A percentile compares a stretch with the other conserved stretches of the same genome.
Evolutionary conservation across 805 yeast genomes (phyloP).

Genomic region (Pichia cephalocereana): DNA sequence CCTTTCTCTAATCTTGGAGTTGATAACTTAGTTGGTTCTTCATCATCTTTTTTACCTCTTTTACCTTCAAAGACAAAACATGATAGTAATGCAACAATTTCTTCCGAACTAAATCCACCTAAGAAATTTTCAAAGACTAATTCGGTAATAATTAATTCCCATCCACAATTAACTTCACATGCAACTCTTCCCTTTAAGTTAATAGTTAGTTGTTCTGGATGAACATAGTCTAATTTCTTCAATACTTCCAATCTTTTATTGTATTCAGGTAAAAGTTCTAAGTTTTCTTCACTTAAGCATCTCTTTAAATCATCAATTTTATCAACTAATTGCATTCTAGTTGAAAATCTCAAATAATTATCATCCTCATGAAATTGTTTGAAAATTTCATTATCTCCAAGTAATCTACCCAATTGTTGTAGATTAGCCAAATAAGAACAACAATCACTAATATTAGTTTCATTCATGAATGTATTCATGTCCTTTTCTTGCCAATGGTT

Average conservation of each 20-base stretch:
- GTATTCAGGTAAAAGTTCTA: constrained; percentile 87
- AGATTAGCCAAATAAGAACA: constrained; percentile 29
- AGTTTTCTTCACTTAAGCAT: constrained; percentile 74
- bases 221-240: constrained; percentile 72
- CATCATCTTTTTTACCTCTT: constrained; percentile 38
- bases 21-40: constrained; percentile 32
- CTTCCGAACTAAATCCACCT: constrained; percentile 91
- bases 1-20: constrained; percentile 81
- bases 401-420: constrained; percentile 14
- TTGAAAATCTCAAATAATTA: constrained; percentile 28
- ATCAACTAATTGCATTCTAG: constrained; percentile 35
- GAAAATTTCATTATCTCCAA: constrained; percentile 20
- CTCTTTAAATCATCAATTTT: constrained; percentile 49
- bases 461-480: constrained; percentile 29
- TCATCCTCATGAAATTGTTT: constrained; percentile 7
- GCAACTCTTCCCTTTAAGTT: constrained; percentile 80
- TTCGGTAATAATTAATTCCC: constrained; percentile 86
- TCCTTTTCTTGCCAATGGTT: constrained; percentile 35
- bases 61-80: constrained; percentile 91
- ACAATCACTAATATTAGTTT: constrained; percentile 29
- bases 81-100: constrained; percentile 88
- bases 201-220: constrained; percentile 57
- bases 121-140: constrained; percentile 83
- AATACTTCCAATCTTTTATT: constrained; percentile 80
- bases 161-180: constrained; percentile 85